A percentile compares a stretch with the other conserved stretches of the same genome.
Conservation (phyloP, 2,329 filamentous ascomycete species). For the Aspergillus japonicus region DNA sequence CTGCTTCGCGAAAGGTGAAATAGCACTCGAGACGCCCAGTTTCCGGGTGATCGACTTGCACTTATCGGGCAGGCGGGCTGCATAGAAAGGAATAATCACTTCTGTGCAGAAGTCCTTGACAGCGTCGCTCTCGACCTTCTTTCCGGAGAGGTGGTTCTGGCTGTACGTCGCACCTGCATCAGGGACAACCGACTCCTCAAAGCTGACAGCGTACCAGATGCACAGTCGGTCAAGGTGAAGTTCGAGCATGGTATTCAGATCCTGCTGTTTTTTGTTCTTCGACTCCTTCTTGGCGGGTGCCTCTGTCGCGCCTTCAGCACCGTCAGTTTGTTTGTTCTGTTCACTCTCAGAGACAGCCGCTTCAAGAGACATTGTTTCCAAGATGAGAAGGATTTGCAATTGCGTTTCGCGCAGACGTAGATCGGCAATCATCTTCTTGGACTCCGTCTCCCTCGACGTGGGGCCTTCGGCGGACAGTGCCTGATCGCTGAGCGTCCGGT, state of each 20-base stretch:
- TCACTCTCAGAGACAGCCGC: constrained; percentile 19
- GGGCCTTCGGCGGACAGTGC: constrained; percentile 23
- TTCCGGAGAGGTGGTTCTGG: constrained; percentile 30
- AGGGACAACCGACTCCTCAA: constrained; percentile 35
- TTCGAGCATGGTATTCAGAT: constrained; percentile 46
- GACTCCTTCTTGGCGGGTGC: constrained; percentile 21
- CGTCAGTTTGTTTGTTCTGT: constrained; percentile 18
- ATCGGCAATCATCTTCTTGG: constrained; percentile 43
- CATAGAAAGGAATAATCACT: constrained; percentile 52
- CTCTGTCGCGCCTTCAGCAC: constrained; percentile 14
- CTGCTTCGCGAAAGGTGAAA: constrained; percentile 37
- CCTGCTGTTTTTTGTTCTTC: constrained; percentile 41
- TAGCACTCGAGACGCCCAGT: constrained; percentile 43
- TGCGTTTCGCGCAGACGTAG: constrained; percentile 50
- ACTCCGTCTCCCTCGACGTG: constrained; percentile 35
- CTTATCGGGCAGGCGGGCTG: constrained; percentile 47
- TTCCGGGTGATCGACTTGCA: constrained; percentile 49
- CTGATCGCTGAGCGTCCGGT: constrained; percentile 31
- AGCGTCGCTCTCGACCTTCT: constrained; percentile 43
- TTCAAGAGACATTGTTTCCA: constrained; percentile 49
- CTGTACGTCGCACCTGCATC: constrained; percentile 30
- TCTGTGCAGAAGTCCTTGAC: constrained; percentile 52
- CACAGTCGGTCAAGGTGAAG: constrained; percentile 50
- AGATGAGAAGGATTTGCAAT: constrained; percentile 50
- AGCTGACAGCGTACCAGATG: constrained; percentile 51